phyloP scores from a whole-genome alignment of 345 rosid species.

The Litchi chinensis region DNA sequence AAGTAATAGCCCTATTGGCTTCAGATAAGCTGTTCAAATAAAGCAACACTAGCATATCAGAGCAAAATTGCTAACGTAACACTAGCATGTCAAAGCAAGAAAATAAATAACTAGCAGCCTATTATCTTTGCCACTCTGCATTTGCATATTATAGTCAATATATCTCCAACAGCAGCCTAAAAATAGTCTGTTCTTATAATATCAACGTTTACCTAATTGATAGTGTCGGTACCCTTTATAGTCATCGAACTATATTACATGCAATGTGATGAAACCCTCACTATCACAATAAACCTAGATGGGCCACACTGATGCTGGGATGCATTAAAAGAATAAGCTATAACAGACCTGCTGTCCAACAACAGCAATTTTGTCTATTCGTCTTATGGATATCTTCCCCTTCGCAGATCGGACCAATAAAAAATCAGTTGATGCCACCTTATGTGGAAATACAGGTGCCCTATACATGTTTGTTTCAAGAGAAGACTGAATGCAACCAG shows the following conservation, averaged over 20 bases:
- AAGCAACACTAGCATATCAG: too few species aligned
- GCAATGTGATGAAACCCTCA: not conserved
- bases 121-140: not conserved
- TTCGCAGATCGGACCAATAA: slow-evolving; percentile 90
- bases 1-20: not conserved
- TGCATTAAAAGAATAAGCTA: not conserved
- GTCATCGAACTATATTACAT: not conserved
- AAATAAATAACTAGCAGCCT: not conserved
- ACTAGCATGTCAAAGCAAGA: too few species aligned
- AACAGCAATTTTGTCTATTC: slow-evolving; percentile 84
- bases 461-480: slow-evolving; percentile 93
- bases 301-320: not conserved
- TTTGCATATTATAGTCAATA: not conserved
- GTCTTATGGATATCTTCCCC: slow-evolving; percentile 91
- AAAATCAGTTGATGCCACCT: slow-evolving; percentile 82
- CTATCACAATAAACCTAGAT: not conserved
- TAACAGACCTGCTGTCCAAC: slow-evolving; percentile 94
- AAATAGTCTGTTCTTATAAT: not conserved
- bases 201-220: not conserved
- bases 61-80: too few species aligned
- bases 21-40: too few species aligned
- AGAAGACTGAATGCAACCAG: slow-evolving; percentile 82
- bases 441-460: slow-evolving; percentile 88
- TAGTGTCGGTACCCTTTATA: not conserved
- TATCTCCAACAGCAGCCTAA: not conserved